These are phyloP conservation scores for Amphibolis antarctica DNA, from an alignment of 106 monocot genomes.

Conservation along the genomic window DNA sequence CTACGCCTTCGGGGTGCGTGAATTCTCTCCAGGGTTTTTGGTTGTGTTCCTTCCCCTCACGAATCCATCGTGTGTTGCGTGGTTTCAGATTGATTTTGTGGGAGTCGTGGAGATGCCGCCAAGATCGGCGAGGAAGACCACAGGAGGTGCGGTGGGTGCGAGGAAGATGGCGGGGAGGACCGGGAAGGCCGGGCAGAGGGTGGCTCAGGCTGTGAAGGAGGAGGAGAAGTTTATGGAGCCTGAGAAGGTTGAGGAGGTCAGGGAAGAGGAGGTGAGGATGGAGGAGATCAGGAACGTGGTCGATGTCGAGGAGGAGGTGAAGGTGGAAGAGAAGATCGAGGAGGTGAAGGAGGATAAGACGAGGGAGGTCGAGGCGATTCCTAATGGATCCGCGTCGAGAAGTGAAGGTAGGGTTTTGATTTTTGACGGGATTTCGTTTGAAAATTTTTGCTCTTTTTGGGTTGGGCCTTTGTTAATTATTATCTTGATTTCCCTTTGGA, in stretches of 20 bases:
- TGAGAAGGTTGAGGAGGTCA: background rate
- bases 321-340: conserved; percentile 12
- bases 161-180: conserved; percentile 23
- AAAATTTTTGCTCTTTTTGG: too few species aligned
- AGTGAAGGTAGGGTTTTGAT: too few species aligned
- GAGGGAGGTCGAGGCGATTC: conserved; percentile 1
- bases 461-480: too few species aligned
- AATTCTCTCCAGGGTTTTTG: too few species aligned
- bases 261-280: background rate
- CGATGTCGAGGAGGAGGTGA: conserved; percentile 7
- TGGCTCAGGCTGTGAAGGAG: background rate
- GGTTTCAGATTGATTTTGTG: too few species aligned
- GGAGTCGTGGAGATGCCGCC: conserved; percentile 34
- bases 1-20: too few species aligned
- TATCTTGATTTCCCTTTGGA: too few species aligned
- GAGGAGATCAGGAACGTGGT: conserved; percentile 4
- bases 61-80: too few species aligned
- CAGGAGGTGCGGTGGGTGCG: conserved; percentile 8
- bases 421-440: too few species aligned
- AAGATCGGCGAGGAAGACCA: conserved; percentile 25
- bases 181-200: conserved; percentile 4
- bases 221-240: conserved; percentile 5
- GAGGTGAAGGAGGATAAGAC: background rate
- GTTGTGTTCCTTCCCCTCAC: too few species aligned
- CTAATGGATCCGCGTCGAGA: conserved; percentile 2